Base-by-base conservation (phyloP, 495 filamentous ascomycete species). In the Oleoguttula mirabilis region DNA sequence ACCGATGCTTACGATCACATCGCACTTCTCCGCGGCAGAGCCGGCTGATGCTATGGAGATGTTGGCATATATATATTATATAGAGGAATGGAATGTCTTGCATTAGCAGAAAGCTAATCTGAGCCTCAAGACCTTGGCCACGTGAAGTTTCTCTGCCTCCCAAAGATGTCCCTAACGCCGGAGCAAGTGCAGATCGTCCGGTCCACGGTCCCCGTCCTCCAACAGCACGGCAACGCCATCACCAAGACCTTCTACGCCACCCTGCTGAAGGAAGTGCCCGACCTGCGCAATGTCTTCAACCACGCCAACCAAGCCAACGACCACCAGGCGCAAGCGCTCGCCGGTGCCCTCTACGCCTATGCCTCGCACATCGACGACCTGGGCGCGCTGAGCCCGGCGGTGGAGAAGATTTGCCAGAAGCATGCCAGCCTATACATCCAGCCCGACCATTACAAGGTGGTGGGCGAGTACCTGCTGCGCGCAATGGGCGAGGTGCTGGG, bases 331-430 rank as follows among this genome's bases (percentile, higher is more conserved):
- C 64, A 62, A 14, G 79, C 81, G 10, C 67, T 87, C 6, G 79
- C 81, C 28, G 64, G 60, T 38, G 68, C 79, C 10, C 69, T 87
- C 24, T 75, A 77, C 51, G 77, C 76, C 23, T 84, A 84, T 47
- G 81, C 81, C 41, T 65, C 67, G 16, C 67, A 84, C 57, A 79
- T 84, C 55, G 80, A 84, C 59, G 68, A 83, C 60, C 70, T 83
- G 4, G 65, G 63, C 39, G 73, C 68, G 20, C 67, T 87, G 3
- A 46, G 58, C 24, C 65, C 70, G 4, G 74, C 76, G 25, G 70
- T 87, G n/a, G 75, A 79, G 58, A 68, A 76, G 49, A 84, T 87
- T 55, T 76, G 77, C 55, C 69, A 81, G 59, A 84, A 84, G 60
- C 81, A 87, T 49, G 80, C 74, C 32, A 80, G 75, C 0, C 71